Base-by-base conservation (phyloP, 108 stramenopile species). In the Phaeodactylum tricornutum region DNA sequence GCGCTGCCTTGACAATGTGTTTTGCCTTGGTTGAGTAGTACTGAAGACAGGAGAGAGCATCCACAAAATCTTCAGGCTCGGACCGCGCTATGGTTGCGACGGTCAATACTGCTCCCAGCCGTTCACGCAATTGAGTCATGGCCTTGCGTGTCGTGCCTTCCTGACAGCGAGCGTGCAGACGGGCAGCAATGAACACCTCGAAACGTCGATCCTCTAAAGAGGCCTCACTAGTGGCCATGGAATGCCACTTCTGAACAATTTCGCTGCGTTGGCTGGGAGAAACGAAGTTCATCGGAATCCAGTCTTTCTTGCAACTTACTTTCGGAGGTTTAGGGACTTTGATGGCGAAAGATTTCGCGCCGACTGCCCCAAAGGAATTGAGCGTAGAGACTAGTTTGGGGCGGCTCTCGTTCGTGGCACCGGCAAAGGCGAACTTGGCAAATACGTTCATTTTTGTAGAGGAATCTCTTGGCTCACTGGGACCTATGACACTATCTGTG, bases 121-220 rank as follows among this genome's bases (percentile, higher is more conserved):
- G 1, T 20, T 53, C 22, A 17, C 66, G 63, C 26, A 84, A 42
- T 35, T 27, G 26, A 16, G 28, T 33, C 78, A 84, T 79, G 16
- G 75, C 75, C 34, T 77, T 69, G 8, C 43, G 53, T 3, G 75
- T 74, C 15, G 72, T 38, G 19, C 53, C 16, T 34, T 77, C 75
- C 38, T 84, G 83, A 54, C 79, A 80, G 42, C 76, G 45, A 4
- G 78, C 78, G 62, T 84, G 83, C 0, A 84, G 45, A 35, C 83
- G 56, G 17, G 83, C 75, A 2, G 83, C 78, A 9, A 84, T 43
- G 4, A 84, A 28, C 3, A 84, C 40, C 35, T 84, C 78, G 32
- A 74, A 84, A 26, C 83, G 61, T 29, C 50, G 51, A 16, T 64
- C 52, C 64, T 85, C 83, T 5, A 78, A 42, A 3, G 71, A 43